Percentiles rank a stretch among this genome's conserved stretches.
These are phyloP conservation scores for Gossypium turneri DNA, from an alignment of 345 rosid species.

Conservation along the genomic window DNA sequence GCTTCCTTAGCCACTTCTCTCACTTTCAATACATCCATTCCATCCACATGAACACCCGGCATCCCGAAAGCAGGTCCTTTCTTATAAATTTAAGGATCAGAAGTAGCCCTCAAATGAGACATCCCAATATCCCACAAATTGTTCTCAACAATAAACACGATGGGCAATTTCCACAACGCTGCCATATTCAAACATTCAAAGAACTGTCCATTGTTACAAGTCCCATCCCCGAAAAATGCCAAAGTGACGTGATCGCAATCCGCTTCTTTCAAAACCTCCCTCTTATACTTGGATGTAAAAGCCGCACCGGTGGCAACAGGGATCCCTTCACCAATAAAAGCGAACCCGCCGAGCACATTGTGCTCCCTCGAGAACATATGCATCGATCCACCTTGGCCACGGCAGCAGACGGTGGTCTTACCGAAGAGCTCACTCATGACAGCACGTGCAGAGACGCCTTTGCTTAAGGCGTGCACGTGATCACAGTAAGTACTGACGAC, in stretches of 20 bases:
- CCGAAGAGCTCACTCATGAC: slow-evolving; percentile 90
- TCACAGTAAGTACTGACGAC: slow-evolving; percentile 79
- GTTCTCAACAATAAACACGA: slow-evolving; percentile 81
- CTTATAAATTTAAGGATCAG: slow-evolving; percentile 81
- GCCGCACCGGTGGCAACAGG: slow-evolving; percentile 85
- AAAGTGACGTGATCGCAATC: slow-evolving; percentile 58
- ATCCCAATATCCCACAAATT: slow-evolving; percentile 88
- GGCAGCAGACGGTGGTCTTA: slow-evolving; percentile 68
- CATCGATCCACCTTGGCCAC: slow-evolving; percentile 90
- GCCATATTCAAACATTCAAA: slow-evolving; percentile 87
- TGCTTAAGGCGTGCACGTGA: slow-evolving; percentile 77
- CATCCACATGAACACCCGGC: slow-evolving; percentile 83
- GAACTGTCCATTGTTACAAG: slow-evolving; percentile 83
- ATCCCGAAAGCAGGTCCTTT: slow-evolving; percentile 84
- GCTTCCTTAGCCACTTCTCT: slow-evolving; percentile 81
- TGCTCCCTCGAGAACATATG: slow-evolving; percentile 87
- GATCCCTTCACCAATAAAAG: slow-evolving; percentile 79
- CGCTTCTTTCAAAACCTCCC: slow-evolving; percentile 59
- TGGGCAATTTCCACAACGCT: slow-evolving; percentile 68
- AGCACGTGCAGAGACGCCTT: slow-evolving; percentile 74
- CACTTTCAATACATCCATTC: slow-evolving; percentile 86
- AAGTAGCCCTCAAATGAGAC: slow-evolving; percentile 78
- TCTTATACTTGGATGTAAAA: slow-evolving; percentile 56
- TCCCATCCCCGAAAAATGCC: slow-evolving; percentile 79
- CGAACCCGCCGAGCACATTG: slow-evolving; percentile 83